Conservation (phyloP, 83 land plant genomes). For the Picea abies region DNA sequence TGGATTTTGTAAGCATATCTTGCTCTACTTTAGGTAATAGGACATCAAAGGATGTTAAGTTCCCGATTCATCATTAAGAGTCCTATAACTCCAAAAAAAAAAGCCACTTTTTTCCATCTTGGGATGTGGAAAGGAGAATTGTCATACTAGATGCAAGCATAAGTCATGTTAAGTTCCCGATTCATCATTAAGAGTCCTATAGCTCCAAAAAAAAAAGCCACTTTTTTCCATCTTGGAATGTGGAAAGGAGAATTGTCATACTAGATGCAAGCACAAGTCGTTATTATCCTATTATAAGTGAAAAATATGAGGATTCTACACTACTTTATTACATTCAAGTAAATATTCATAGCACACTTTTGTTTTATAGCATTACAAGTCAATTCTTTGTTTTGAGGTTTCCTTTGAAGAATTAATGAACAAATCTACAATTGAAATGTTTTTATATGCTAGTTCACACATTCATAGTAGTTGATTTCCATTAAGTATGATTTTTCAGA, state of each 20-base stretch:
- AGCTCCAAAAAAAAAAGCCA: slow-evolving; percentile 45
- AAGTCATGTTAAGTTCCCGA: neutral
- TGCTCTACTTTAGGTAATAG: slow-evolving; percentile 64
- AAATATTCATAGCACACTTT: neutral
- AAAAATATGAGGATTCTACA: slow-evolving; percentile 84
- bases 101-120: slow-evolving; percentile 67
- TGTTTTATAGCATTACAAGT: neutral
- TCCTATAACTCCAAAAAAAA: slow-evolving; percentile 37
- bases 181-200: slow-evolving; percentile 41
- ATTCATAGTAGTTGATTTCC: neutral
- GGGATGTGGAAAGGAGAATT: slow-evolving; percentile 73
- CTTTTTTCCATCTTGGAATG: slow-evolving; percentile 69
- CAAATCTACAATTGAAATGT: neutral
- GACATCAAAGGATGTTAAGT: slow-evolving; percentile 74
- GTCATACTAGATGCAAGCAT: slow-evolving; percentile 67
- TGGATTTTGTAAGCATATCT: neutral
- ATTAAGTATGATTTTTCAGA: neutral
- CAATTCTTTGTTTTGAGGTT: neutral
- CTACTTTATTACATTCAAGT: slow-evolving; percentile 91
- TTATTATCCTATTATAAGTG: slow-evolving; percentile 66
- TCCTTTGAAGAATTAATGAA: neutral
- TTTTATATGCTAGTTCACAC: neutral
- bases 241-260: slow-evolving; percentile 78
- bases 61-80: slow-evolving; percentile 50
- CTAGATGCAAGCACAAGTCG: slow-evolving; percentile 55